phyloP scores from a whole-genome alignment of 2,329 filamentous ascomycete species.

The Pseudogymnoascus sp. region DNA sequence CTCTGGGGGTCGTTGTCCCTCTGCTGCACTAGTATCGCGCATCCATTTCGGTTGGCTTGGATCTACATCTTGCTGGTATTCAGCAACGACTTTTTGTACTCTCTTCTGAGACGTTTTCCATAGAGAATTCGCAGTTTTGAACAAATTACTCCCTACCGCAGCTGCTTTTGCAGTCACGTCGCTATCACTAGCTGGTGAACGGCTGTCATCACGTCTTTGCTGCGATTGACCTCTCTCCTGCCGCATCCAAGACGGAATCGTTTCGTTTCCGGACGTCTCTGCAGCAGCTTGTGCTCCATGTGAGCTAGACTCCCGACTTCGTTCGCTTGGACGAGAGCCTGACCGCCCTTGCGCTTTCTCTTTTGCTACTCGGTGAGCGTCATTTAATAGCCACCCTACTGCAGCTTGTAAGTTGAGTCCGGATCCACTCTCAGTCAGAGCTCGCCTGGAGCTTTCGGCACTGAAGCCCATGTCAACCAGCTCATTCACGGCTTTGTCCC shows the following conservation, averaged over 20 bases:
- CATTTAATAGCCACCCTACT: slow-evolving; percentile 80
- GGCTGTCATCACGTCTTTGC: slow-evolving; percentile 42
- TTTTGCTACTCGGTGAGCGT: slow-evolving; percentile 77
- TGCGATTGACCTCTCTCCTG: slow-evolving; percentile 42
- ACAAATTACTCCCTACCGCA: slow-evolving; percentile 70
- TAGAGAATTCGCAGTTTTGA: slow-evolving; percentile 89
- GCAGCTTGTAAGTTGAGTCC: slow-evolving; percentile 77
- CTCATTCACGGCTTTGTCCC: slow-evolving; percentile 76
- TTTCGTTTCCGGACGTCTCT: slow-evolving; percentile 30
- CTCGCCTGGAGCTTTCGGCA: slow-evolving; percentile 69
- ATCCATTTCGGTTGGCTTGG: slow-evolving; percentile 90
- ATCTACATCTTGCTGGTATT: slow-evolving; percentile 68
- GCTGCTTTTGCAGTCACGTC: slow-evolving; percentile 76
- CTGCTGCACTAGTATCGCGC: slow-evolving; percentile 50
- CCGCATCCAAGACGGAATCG: slow-evolving; percentile 54
- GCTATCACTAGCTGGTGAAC: slow-evolving; percentile 51
- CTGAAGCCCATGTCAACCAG: slow-evolving; percentile 93
- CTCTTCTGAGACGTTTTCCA: slow-evolving; percentile 95
- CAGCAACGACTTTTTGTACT: slow-evolving; percentile 82
- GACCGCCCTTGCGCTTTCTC: slow-evolving; percentile 53
- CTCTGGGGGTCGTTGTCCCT: slow-evolving; percentile 30
- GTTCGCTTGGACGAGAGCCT: slow-evolving; percentile 28
- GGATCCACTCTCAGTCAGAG: slow-evolving; percentile 69
- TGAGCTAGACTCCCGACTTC: slow-evolving; percentile 19
- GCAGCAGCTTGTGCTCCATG: slow-evolving; percentile 23